Base-by-base conservation (phyloP, 176 grass and related monocot genomes). In the Ampelocalamus luodianensis region DNA sequence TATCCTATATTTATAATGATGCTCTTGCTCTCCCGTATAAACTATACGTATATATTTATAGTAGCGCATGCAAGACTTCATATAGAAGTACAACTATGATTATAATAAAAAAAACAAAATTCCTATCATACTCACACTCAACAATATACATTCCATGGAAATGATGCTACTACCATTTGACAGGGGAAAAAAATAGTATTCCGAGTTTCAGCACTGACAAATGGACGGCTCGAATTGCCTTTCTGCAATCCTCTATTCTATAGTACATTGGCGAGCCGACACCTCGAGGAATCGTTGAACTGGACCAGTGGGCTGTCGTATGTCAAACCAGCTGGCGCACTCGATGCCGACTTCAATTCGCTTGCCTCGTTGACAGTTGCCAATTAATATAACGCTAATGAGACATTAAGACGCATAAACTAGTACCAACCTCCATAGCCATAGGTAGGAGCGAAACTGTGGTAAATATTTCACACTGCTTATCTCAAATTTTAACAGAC, bases 241-340 rank as follows among this genome's bases (percentile, higher is more conserved):
- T 15, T 5, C 22, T 58, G 49, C 61, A 6, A 22, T 49, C 24
- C 20, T 46, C 40, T 34, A 2, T 37, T 66, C 32, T 74, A 8
- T 32, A 22, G 0, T 79, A 49, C 43, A 10, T 36, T 46, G 48
- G 73, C 43, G 24, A 82, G 56, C 65, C 72, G 56, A 82, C 79
- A 38, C n/a, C 29, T 77, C 63, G 34, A 78, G 80, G 74, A 78
- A 71, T 79, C 9, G 51, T 54, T 8, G 37, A 90, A 82, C 78
- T 58, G 78, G 68, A 40, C 61, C 27, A 51, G 61, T 62, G 72
- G 55, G 72, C 24, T 42, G 74, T 83, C 85, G 39, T 59, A 61
- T 87, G 89, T 87, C 85, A 75, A 91, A 84, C 80, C 89, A 87
- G 85, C 85, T 91, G 75, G 85, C 75, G 40, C 54, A 78, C 71